Conservation (phyloP, 371 early-diverging fungal genomes). For the Saksenaea vasiformis region DNA sequence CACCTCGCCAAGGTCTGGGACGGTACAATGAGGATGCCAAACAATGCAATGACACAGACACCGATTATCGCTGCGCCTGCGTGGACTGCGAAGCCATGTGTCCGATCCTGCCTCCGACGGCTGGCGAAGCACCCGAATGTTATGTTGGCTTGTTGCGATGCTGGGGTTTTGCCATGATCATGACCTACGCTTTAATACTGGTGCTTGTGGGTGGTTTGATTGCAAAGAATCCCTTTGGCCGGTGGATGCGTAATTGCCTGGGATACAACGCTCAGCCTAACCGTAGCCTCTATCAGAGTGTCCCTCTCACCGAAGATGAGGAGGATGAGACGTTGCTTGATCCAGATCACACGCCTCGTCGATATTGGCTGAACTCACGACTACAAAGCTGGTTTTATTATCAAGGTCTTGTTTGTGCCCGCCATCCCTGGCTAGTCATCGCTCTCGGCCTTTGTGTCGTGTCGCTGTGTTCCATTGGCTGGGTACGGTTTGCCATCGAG, state of each 20-base stretch:
- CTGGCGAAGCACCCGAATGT: constrained; percentile 55
- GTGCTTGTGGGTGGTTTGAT: constrained; percentile 28
- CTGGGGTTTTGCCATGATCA: constrained; percentile 60
- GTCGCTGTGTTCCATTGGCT: constrained; percentile 56
- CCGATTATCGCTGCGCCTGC: constrained; percentile 67
- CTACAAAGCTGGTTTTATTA: constrained; percentile 71
- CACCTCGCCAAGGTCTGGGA: constrained; percentile 23
- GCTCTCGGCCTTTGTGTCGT: constrained; percentile 47
- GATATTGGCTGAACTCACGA: constrained; percentile 61
- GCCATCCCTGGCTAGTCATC: constrained; percentile 61
- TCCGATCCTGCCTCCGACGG: constrained; percentile 56
- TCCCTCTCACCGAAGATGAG: constrained; percentile 30
- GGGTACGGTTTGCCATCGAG: constrained; percentile 60
- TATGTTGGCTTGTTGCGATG: constrained; percentile 52
- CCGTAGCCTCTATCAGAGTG: not conserved
- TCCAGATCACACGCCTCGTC: constrained; percentile 59
- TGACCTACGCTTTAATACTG: constrained; percentile 51
- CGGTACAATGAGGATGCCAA: constrained; percentile 47
- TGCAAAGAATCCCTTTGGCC: constrained; percentile 18
- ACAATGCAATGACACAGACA: constrained; percentile 62
- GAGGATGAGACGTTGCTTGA: constrained; percentile 49
- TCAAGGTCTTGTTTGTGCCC: constrained; percentile 66
- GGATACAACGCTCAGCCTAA: not conserved
- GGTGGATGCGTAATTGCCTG: constrained; percentile 20
- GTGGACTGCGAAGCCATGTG: constrained; percentile 71